phyloP scores from a whole-genome alignment of 2,329 filamentous ascomycete genomes.

The Colletotrichum somersetense region DNA sequence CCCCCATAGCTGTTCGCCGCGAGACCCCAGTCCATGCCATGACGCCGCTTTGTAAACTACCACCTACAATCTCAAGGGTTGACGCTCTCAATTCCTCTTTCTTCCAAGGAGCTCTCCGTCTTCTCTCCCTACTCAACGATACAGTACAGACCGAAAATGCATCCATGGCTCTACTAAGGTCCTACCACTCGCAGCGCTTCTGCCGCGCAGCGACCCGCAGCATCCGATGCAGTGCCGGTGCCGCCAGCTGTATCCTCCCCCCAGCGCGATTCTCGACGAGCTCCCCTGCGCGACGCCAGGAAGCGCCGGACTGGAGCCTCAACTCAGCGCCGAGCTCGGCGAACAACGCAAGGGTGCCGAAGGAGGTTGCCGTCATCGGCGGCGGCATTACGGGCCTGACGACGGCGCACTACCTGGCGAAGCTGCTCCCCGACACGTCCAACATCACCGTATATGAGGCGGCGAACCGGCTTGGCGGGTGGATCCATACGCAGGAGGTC shows the following conservation, averaged over 20 bases:
- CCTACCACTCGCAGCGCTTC: constrained; percentile 37
- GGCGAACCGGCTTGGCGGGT: constrained; percentile 79
- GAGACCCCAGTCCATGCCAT: constrained; percentile 21
- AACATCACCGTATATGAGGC: constrained; percentile 87
- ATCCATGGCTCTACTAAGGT: constrained; percentile 37
- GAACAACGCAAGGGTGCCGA: constrained; percentile 37
- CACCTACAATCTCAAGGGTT: background rate
- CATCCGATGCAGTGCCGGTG: background rate
- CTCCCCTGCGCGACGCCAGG: background rate
- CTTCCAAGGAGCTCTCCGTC: constrained; percentile 1
- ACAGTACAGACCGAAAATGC: constrained; percentile 18
- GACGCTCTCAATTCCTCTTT: background rate
- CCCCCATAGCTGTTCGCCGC: constrained; percentile 10
- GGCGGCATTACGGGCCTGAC: constrained; percentile 87
- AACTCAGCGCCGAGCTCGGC: background rate
- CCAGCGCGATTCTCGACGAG: constrained; percentile 29
- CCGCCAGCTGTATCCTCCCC: background rate
- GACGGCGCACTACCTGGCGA: constrained; percentile 81
- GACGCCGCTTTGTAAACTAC: constrained; percentile 32
- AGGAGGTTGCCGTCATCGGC: constrained; percentile 76
- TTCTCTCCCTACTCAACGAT: constrained; percentile 14
- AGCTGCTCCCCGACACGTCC: constrained; percentile 71
- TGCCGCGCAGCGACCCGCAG: constrained; percentile 19
- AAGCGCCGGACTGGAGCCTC: background rate
- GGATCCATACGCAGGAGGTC: constrained; percentile 78